Evolutionary conservation across 495 filamentous ascomycete species (phyloP), one percentile per base, ranked within the genome.

Genomic region (Hyaloscypha hepaticicola): DNA sequence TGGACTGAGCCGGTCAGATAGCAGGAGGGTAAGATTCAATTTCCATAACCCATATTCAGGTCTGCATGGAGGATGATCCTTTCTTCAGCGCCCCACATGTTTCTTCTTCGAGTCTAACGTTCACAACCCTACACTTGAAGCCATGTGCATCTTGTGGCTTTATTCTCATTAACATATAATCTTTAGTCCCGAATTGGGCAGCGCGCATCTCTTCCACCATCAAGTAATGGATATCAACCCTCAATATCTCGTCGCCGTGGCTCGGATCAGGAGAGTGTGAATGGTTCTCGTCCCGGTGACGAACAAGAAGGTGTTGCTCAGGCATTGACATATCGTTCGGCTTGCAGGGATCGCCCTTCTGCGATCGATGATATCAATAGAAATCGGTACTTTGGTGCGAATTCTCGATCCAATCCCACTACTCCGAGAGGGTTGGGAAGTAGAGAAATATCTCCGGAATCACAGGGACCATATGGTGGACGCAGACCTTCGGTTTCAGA

Each of bases 381-480:
- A 26, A 73, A 74, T 50, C 78, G 77, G 60, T 78, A 80, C 57
- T 77, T 71, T 8, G 72, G 68, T 51, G 66, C 71, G 21, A 75
- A 70, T 45, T 70, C 78, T 5, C 76, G 78, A 55, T 76, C 81
- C 31, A 78, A 75, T 61, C 82, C 82, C 1, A 76, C 76, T 8
- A 77, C 78, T 69, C 33, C 79, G 72, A 64, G 80, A 74, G 69
- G 67, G 71, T 69, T 74, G 76, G 60, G 75, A 52, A 76, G 71
- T 62, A 75, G 79, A 41, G 82, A 84, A 8, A 71, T 70, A 14
- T 80, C 81, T 14, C 78, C 83, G 2, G 77, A 80, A 55, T 76
- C 76, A 22, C 76, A 78, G 9, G 70, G 74, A 25, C 63, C 76
- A 28, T 75, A 74, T 53, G 70, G 72, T 33, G 78, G 84, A 52